A percentile compares a stretch with the other conserved stretches of the same genome.
Evolutionary conservation across 768 basidiomycete species (phyloP).

Genomic region (Leucocoprinus leucothites): DNA sequence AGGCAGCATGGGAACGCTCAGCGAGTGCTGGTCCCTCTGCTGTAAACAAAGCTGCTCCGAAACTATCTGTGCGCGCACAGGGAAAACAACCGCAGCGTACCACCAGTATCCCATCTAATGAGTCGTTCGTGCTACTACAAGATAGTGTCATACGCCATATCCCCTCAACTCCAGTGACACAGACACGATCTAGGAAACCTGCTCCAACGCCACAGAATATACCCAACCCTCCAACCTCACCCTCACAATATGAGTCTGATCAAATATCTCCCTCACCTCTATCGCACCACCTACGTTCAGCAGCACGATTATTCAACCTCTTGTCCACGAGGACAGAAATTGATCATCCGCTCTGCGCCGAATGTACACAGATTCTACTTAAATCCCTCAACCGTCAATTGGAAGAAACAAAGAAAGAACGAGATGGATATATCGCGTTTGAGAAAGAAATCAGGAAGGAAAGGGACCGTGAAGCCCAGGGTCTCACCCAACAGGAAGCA

Average conservation of each 20-base stretch:
- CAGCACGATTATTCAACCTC: conserved; percentile 70
- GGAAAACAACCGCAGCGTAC: conserved; percentile 58
- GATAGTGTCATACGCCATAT: conserved; percentile 77
- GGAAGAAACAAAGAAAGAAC: conserved; percentile 87
- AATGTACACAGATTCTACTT: conserved; percentile 86
- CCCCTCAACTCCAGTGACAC: conserved; percentile 48
- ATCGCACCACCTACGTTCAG: conserved; percentile 75
- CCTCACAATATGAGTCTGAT: conserved; percentile 43
- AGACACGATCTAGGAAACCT: conserved; percentile 42
- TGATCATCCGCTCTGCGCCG: conserved; percentile 92
- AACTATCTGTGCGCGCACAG: conserved; percentile 53
- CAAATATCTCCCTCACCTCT: conserved; percentile 68
- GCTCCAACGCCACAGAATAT: conserved; percentile 25
- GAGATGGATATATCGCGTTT: conserved; percentile 92
- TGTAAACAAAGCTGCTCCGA: conserved; percentile 26
- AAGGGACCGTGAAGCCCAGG: conserved; percentile 66
- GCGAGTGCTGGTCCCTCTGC: conserved; percentile 31
- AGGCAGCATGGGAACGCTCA: conserved; percentile 63
- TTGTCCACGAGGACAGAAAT: conserved; percentile 76
- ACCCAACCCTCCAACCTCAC: conserved; percentile 21
- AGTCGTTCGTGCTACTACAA: conserved; percentile 89
- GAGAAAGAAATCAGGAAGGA: conserved; percentile 86
- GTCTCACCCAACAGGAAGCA: conserved; percentile 58
- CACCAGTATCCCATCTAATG: conserved; percentile 56
- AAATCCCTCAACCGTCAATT: conserved; percentile 72